Evolutionary conservation across 2,329 filamentous ascomycete genomes (phyloP).

Genomic region (Colletotrichum sp.): DNA sequence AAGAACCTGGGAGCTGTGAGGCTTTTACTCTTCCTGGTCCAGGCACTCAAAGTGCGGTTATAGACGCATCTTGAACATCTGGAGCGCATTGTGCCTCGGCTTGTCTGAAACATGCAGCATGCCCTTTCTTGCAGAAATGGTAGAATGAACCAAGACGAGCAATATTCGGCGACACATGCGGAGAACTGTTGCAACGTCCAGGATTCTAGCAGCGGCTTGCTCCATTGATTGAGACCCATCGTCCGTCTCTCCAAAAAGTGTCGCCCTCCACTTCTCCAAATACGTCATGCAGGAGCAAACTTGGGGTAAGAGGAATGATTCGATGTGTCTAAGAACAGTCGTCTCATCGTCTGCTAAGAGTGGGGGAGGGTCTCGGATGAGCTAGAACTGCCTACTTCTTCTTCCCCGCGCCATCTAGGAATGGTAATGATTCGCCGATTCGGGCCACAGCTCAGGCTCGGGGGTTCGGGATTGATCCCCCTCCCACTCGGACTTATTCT

Average conservation of each 20-base stretch:
- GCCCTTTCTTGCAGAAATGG: neutral
- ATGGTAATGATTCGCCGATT: neutral
- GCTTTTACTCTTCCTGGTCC: constrained; percentile 1
- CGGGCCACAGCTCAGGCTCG: neutral
- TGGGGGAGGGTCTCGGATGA: neutral
- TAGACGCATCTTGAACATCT: neutral
- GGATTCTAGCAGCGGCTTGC: neutral
- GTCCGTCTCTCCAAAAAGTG: neutral
- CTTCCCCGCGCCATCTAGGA: neutral
- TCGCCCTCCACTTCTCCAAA: neutral
- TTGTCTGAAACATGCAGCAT: neutral
- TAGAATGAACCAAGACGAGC: neutral
- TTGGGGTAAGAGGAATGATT: neutral
- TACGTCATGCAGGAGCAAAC: neutral
- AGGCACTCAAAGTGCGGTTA: constrained; percentile 25
- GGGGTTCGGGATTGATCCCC: constrained; percentile 1
- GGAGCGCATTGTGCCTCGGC: neutral
- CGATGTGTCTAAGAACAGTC: neutral
- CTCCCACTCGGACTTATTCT: neutral
- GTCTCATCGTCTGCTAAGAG: neutral
- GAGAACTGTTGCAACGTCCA: neutral
- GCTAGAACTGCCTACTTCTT: neutral
- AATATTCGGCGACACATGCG: neutral
- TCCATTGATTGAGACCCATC: neutral
- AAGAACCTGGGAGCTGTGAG: neutral